phyloP scores from a whole-genome alignment of 306 rosid species.

The Dalbergia cultrata region DNA sequence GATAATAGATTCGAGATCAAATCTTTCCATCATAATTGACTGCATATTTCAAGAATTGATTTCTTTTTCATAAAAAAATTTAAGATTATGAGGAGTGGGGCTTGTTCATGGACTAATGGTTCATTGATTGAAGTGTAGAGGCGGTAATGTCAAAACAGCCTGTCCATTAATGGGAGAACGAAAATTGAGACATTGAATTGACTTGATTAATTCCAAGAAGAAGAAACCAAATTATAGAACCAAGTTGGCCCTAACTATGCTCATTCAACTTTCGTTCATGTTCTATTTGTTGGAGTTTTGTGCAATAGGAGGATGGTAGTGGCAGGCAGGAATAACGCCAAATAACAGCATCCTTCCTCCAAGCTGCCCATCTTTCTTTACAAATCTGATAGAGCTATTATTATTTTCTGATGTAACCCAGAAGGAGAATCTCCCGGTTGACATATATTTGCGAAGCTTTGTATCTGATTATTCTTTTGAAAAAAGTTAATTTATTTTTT shows the following conservation, averaged over 20 bases:
- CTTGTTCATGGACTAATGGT: slow-evolving; percentile 18
- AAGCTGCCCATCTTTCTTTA: too few relatives aligned
- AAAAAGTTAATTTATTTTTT: not conserved
- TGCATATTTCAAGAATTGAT: not conserved
- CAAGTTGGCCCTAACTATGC: slow-evolving; percentile 59
- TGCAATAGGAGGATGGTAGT: slow-evolving; percentile 15
- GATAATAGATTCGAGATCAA: not conserved
- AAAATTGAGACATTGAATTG: slow-evolving; percentile 35
- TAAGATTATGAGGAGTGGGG: not conserved
- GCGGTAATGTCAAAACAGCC: slow-evolving; percentile 20
- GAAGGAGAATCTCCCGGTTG: slow-evolving; percentile 3
- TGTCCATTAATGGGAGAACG: slow-evolving; percentile 4
- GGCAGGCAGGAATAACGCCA: slow-evolving; percentile 39
- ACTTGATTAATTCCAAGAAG: slow-evolving; percentile 55
- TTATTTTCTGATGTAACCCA: slow-evolving; percentile 22
- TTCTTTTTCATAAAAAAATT: not conserved
- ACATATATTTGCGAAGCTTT: too few relatives aligned
- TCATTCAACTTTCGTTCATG: slow-evolving; percentile 44
- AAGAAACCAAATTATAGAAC: slow-evolving; percentile 63
- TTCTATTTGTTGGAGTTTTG: slow-evolving; percentile 65
- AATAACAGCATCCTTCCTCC: slow-evolving; percentile 35
- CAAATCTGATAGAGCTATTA: not conserved
- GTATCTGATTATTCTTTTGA: not conserved
- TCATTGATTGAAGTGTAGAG: slow-evolving; percentile 30
- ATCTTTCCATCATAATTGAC: not conserved